Percentiles rank a stretch among this genome's conserved stretches.
Conservation (phyloP, 2,329 filamentous ascomycete species). For the Fusarium musae region DNA sequence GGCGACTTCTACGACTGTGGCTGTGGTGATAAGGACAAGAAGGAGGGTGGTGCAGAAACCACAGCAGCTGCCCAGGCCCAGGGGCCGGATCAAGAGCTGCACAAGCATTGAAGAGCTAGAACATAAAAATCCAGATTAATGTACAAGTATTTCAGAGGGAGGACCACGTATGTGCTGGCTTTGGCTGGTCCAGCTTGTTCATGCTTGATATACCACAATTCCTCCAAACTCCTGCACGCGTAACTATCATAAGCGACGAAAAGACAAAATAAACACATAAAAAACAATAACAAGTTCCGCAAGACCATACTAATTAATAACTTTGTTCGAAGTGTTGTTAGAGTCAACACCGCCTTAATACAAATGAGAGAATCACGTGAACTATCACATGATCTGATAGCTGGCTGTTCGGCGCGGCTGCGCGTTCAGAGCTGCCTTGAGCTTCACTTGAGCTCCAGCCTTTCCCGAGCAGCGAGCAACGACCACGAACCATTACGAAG, state of each 20-base stretch:
- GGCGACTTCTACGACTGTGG: conserved; percentile 79
- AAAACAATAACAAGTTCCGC: neutral
- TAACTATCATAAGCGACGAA: neutral
- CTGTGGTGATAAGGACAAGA: conserved; percentile 71
- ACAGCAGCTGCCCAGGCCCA: conserved; percentile 34
- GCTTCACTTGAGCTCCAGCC: conserved; percentile 54
- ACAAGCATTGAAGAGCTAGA: conserved; percentile 31
- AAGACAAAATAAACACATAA: neutral
- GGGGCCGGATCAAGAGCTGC: conserved; percentile 30
- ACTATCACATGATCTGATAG: conserved; percentile 12
- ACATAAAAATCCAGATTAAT: neutral
- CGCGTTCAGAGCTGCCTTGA: conserved; percentile 62
- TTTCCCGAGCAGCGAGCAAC: conserved; percentile 42
- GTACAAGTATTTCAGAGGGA: conserved; percentile 14
- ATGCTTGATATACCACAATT: neutral
- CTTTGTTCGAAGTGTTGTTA: neutral
- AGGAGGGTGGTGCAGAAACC: conserved; percentile 42
- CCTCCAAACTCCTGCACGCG: neutral
- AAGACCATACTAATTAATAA: neutral
- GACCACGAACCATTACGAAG: conserved; percentile 41
- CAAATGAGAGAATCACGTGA: conserved; percentile 33
- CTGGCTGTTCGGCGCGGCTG: conserved; percentile 45
- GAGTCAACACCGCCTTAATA: neutral
- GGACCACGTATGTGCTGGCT: conserved; percentile 15
- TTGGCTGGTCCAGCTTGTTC: conserved; percentile 40